phyloP scores from a whole-genome alignment of 805 yeast species.

The Yarrowia osloensis region DNA sequence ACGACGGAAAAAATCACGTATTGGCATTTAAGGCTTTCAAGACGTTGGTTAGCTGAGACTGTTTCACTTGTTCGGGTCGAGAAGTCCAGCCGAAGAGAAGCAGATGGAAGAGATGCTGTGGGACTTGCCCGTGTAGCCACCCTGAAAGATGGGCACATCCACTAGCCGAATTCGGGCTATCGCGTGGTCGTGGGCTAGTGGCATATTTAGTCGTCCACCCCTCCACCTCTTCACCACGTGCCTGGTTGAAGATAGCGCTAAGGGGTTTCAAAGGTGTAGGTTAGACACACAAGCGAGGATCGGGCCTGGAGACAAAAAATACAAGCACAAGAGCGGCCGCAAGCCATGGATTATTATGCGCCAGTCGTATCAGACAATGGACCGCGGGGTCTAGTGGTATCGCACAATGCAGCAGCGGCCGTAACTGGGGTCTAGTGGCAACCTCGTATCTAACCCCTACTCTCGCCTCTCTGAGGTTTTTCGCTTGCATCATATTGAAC shows the following conservation, averaged over 20 bases:
- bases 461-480: background rate
- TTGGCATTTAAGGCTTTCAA: background rate
- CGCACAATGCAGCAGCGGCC: too few species aligned
- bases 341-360: background rate
- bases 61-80: background rate
- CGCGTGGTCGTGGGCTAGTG: background rate
- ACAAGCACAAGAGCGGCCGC: too few species aligned
- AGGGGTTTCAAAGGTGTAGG: background rate
- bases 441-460: background rate
- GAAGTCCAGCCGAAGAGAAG: too few species aligned
- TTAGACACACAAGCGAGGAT: background rate
- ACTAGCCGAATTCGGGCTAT: background rate
- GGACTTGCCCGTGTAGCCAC: too few species aligned
- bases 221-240: conserved; percentile 1
- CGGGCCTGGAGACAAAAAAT: too few species aligned
- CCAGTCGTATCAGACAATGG: background rate
- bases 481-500: background rate
- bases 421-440: background rate
- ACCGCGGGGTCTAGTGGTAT: background rate
- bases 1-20: background rate
- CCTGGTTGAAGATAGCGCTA: background rate
- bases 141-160: background rate
- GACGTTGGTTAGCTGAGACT: conserved; percentile 12
- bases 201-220: background rate
- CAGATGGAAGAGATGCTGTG: too few species aligned